Evolutionary conservation across 208 protist species (phyloP).

Genomic region (Leishmania tropica): DNA sequence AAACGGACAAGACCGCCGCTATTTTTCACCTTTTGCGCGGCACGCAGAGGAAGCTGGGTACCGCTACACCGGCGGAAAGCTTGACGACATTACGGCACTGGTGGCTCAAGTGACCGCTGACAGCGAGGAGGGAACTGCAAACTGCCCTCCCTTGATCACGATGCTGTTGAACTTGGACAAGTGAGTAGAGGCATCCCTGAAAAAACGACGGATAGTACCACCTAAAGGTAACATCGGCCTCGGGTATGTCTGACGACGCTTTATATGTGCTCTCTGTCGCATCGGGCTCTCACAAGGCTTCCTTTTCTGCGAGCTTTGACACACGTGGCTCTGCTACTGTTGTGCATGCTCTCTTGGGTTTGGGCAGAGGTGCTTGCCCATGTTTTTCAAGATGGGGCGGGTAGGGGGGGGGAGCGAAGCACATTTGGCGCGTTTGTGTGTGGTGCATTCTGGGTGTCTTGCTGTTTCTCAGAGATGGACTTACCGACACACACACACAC

Average conservation of each 20-base stretch:
- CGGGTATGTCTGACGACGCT: neutral
- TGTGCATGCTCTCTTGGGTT: neutral
- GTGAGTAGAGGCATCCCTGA: neutral
- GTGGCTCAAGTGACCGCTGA: constrained; percentile 69
- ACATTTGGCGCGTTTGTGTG: neutral
- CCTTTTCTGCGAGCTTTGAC: neutral
- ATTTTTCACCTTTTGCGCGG: constrained; percentile 81
- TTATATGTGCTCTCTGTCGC: neutral
- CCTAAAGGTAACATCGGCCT: neutral
- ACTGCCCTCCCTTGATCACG: constrained; percentile 60
- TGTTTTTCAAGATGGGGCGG: neutral
- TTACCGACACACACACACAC: neutral
- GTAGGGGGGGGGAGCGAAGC: neutral
- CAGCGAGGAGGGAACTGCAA: constrained; percentile 24
- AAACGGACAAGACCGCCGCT: constrained; percentile 56
- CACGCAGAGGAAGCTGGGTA: constrained; percentile 63
- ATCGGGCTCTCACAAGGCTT: neutral
- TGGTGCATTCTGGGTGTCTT: neutral
- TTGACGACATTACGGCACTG: constrained; percentile 87
- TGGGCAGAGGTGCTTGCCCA: neutral
- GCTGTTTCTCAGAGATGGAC: no score
- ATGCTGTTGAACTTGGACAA: constrained; percentile 38
- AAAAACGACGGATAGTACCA: neutral
- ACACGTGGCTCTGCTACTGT: neutral
- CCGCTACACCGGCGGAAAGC: constrained; percentile 76